Percentiles rank a stretch among this genome's conserved stretches.
These are phyloP conservation scores for Henckelia pumila DNA, from an alignment of 257 asterid genomes.

Conservation along the genomic window DNA sequence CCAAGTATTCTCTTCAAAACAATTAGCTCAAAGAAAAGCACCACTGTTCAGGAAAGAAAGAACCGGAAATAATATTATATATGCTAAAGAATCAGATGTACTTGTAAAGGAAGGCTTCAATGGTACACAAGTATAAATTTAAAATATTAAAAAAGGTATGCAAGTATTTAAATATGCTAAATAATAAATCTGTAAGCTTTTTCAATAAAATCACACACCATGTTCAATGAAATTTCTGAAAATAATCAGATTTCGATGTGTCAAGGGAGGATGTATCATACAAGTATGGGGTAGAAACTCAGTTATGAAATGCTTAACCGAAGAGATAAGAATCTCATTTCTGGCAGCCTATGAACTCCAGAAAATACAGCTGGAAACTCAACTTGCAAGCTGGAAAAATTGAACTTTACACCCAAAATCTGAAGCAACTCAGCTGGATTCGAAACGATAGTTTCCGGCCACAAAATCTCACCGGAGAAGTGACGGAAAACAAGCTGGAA, in stretches of 20 bases:
- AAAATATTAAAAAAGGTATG: background rate
- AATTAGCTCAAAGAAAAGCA: constrained; percentile 21
- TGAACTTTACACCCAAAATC: too few relatives aligned
- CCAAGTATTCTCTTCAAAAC: constrained; percentile 14
- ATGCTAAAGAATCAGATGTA: constrained; percentile 16
- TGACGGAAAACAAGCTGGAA: too few relatives aligned
- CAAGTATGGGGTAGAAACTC: constrained; percentile 15
- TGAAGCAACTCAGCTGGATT: too few relatives aligned
- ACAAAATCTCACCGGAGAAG: too few relatives aligned
- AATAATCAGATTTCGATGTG: background rate
- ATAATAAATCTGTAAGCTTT: background rate
- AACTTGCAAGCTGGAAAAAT: too few relatives aligned
- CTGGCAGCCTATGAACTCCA: too few relatives aligned
- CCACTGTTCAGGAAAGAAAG: constrained; percentile 26
- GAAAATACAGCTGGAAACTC: too few relatives aligned
- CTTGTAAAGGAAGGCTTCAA: constrained; percentile 15
- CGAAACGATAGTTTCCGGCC: too few relatives aligned
- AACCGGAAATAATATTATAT: constrained; percentile 3
- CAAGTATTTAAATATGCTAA: background rate
- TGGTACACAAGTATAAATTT: constrained; percentile 1
- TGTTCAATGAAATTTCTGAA: background rate
- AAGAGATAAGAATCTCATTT: too few relatives aligned
- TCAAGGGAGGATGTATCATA: constrained; percentile 6
- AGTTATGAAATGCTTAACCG: constrained; percentile 30
- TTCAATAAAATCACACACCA: background rate